Evolutionary conservation across 345 rosid species (phyloP).

Genomic region (Syzygium aromaticum): DNA sequence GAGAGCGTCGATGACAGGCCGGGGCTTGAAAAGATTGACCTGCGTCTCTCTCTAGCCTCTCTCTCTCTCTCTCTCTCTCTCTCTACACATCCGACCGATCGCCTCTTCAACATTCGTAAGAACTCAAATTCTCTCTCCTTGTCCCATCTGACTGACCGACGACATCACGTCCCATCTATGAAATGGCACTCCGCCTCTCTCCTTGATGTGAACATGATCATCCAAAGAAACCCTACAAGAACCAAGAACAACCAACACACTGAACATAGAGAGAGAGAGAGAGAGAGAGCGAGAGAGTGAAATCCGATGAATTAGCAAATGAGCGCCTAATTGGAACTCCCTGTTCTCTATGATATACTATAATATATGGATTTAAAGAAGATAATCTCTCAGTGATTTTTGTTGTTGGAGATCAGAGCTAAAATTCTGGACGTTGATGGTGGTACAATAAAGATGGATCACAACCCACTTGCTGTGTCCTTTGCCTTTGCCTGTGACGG

Average conservation of each 20-base stretch:
- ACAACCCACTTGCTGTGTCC: conserved; percentile 2
- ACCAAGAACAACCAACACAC: not conserved
- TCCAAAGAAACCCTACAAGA: conserved; percentile 37
- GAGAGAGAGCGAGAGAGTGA: not conserved
- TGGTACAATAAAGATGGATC: conserved; percentile 55
- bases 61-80: conserved; percentile 1
- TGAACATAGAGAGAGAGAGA: not conserved
- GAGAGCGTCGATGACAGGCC: conserved; percentile 42
- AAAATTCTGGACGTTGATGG: conserved; percentile 57
- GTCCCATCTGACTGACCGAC: conserved; percentile 6
- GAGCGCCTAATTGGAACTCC: not conserved
- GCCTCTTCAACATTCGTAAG: not conserved
- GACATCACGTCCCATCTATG: not conserved
- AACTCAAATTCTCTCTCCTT: conserved; percentile 38
- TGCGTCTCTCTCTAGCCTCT: conserved; percentile 15
- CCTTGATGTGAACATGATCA: not conserved
- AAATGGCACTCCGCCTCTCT: not conserved
- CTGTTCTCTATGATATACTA: not conserved
- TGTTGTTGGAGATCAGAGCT: conserved; percentile 9
- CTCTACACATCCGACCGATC: not conserved
- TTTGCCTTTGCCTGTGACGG: conserved; percentile 26
- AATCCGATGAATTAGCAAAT: not conserved
- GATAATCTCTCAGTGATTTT: not conserved
- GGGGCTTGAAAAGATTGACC: conserved; percentile 53
- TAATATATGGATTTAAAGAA: not conserved